These are phyloP conservation scores for Mortierella alpina DNA, from an alignment of 192 early-diverging fungal species.

Conservation along the genomic window DNA sequence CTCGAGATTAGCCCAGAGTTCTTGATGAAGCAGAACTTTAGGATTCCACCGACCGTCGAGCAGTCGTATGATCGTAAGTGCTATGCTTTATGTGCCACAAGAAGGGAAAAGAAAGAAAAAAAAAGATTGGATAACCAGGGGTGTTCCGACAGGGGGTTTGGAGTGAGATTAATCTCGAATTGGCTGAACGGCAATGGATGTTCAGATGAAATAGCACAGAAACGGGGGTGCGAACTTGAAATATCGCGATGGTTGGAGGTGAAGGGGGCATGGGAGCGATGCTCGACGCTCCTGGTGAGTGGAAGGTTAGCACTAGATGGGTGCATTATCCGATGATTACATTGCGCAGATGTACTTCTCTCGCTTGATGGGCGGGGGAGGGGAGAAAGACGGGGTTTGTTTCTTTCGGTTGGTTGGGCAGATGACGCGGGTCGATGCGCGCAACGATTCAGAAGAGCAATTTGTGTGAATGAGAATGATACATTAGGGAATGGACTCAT, in stretches of 20 bases:
- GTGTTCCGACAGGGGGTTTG: constrained; percentile 3
- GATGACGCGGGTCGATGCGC: too few species aligned
- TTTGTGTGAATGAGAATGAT: too few species aligned
- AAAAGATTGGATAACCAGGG: background rate
- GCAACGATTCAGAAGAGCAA: too few species aligned
- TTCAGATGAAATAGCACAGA: background rate
- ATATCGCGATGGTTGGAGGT: background rate
- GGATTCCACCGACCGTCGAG: constrained; percentile 63
- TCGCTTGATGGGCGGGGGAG: background rate
- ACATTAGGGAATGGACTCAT: too few species aligned
- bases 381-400: background rate
- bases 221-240: background rate
- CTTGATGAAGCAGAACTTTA: constrained; percentile 69
- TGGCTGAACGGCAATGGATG: constrained; percentile 2
- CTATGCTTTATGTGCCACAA: background rate
- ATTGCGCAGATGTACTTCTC: background rate
- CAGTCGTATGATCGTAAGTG: constrained; percentile 54
- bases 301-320: too few species aligned
- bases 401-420: background rate
- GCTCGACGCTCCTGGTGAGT: background rate
- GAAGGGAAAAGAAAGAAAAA: background rate
- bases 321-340: background rate
- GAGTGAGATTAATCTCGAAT: constrained; percentile 5
- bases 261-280: background rate
- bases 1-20: constrained; percentile 70